Evolutionary conservation across 1,284 basidiomycete species (phyloP), one percentile per base, ranked within the genome.

Genomic region (Trametes sp.): DNA sequence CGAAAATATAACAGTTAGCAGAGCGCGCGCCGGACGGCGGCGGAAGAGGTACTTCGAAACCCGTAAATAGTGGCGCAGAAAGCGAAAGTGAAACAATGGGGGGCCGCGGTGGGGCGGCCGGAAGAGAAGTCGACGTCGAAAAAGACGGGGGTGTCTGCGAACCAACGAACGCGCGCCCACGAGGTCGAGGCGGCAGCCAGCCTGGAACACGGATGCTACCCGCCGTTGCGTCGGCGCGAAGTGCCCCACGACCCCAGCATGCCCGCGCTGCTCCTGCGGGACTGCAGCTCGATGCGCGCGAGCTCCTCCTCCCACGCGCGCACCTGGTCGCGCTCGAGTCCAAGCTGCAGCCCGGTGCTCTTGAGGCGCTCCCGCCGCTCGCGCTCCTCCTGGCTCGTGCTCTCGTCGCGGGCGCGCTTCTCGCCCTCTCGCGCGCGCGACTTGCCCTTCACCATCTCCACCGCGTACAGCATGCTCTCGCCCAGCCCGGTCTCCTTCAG

Each of bases 251-350:
- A 83, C n/a, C 85, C 84, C 50, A 87, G 75, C 78, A 89, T 80
- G 72, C 85, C 82, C 60, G 72, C 75, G 59, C 86, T 90, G 61
- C 82, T 85, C 68, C 83, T 80, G 60, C 85, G 81, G 70, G 87
- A 89, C 70, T 78, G 79, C 68, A 79, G 76, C 76, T 92, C 90
- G 69, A 93, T 91, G 64, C 84, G 82, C 65, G 81, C 84, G 50
- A 92, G 81, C 78, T 93, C 90, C 71, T 86, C 84, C 75, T 93
- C 91, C 91, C 91, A 93, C 64, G 87, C 90, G 61, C 81, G 79
- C 68, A 89, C 81, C 28, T 84, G 67, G 55, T 73, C 74, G 42
- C 50, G 51, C 65, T 65, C 66, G 45, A 62, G 63, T 72, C 51
- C 61, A 51, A 65, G 53, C 49, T 56, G 61, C 8, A 66, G 57